Conservation (phyloP, 257 asterid genomes). For the Solanum pinnatisectum region DNA sequence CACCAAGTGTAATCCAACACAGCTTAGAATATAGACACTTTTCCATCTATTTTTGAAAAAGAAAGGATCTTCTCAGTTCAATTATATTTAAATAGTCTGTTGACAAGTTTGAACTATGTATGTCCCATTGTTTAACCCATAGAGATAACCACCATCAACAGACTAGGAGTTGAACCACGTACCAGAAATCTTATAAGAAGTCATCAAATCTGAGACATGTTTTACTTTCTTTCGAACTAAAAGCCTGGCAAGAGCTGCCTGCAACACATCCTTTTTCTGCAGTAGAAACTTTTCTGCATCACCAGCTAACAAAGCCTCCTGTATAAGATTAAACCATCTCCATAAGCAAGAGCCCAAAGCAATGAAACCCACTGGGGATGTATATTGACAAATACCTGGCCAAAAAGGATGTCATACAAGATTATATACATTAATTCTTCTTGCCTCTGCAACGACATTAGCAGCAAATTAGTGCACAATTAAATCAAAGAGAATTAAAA, state of each 20-base stretch:
- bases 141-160: neutral
- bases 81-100: neutral
- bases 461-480: neutral
- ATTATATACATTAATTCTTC: slow-evolving; percentile 57
- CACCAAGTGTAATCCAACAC: neutral
- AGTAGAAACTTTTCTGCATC: slow-evolving; percentile 81
- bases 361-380: neutral
- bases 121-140: neutral
- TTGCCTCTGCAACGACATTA: slow-evolving; percentile 59
- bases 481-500: neutral
- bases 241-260: slow-evolving; percentile 45
- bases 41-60: neutral
- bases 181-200: slow-evolving; percentile 50
- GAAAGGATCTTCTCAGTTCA: neutral
- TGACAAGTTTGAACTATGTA: neutral
- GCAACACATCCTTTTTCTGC: slow-evolving; percentile 45
- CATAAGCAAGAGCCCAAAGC: slow-evolving; percentile 1
- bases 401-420: slow-evolving; percentile 71
- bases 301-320: slow-evolving; percentile 60
- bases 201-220: slow-evolving; percentile 50
- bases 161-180: neutral
- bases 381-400: slow-evolving; percentile 42
- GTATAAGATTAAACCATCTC: neutral
- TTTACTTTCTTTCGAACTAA: slow-evolving; percentile 45
- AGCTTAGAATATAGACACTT: neutral